These are phyloP conservation scores for Tetracladium maxilliforme DNA, from an alignment of 2,329 filamentous ascomycete species.

Conservation along the genomic window DNA sequence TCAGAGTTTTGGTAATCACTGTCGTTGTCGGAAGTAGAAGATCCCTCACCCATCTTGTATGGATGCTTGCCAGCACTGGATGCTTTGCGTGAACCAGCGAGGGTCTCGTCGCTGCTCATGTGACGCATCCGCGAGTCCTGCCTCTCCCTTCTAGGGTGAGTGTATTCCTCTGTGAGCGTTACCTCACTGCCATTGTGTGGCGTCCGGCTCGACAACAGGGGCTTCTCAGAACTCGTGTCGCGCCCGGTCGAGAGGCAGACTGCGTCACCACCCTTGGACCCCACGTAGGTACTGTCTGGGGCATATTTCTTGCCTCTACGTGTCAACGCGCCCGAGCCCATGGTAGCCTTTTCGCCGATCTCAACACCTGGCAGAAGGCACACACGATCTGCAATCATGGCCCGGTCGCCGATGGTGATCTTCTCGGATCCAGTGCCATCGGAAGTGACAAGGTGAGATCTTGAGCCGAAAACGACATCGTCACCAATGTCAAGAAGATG, in stretches of 20 bases:
- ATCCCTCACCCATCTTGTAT: neutral
- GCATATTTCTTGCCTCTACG: conserved; percentile 26
- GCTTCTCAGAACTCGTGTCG: conserved; percentile 4
- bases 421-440: conserved; percentile 32
- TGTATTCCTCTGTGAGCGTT: too few species aligned
- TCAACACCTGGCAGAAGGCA: conserved; percentile 33
- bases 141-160: too few species aligned
- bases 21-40: conserved; percentile 1
- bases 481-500: conserved; percentile 38
- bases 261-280: conserved; percentile 33
- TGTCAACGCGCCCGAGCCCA: conserved; percentile 38
- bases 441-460: conserved; percentile 35
- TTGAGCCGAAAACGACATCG: conserved; percentile 43
- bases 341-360: conserved; percentile 29
- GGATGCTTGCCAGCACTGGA: too few species aligned
- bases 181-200: too few species aligned
- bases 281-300: conserved; percentile 31
- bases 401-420: conserved; percentile 28
- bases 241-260: conserved; percentile 22
- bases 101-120: too few species aligned
- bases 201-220: conserved; percentile 5
- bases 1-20: conserved; percentile 1
- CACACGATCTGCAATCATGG: conserved; percentile 43
- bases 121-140: too few species aligned
- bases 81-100: too few species aligned